Percentiles rank a stretch among this genome's conserved stretches.
Evolutionary conservation across 768 basidiomycete species (phyloP).

Genomic region (Russula vinacea): DNA sequence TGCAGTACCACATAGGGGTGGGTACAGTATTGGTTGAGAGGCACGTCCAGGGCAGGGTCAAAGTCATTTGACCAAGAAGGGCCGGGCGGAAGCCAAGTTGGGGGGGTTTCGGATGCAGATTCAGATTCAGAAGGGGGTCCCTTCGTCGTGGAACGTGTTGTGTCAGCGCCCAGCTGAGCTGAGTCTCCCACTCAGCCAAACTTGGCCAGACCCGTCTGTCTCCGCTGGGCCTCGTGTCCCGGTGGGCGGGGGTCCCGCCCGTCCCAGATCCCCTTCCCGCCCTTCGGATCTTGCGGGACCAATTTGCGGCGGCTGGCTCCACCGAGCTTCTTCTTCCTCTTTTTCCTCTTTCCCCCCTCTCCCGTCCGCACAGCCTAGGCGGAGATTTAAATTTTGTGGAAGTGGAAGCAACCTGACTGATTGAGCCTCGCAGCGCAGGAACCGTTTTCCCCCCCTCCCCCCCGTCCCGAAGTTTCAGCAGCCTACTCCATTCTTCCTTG

Average conservation of each 20-base stretch:
- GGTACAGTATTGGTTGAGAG: not conserved
- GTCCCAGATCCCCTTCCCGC: not conserved
- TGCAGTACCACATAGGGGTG: not conserved
- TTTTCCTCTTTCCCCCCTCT: too few species aligned
- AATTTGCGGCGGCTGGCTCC: not conserved
- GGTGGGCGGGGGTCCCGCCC: not conserved
- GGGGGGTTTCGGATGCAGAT: too few species aligned
- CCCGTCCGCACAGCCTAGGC: not conserved
- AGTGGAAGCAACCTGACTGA: too few species aligned
- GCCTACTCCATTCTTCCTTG: too few species aligned
- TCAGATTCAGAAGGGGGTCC: too few species aligned
- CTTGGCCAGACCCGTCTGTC: too few species aligned
- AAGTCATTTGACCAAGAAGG: slow-evolving; percentile 19
- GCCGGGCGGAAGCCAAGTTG: not conserved
- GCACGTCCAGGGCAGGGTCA: not conserved
- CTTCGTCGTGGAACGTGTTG: slow-evolving; percentile 16
- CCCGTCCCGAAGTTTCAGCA: too few species aligned
- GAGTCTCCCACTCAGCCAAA: not conserved
- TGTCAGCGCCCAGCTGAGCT: slow-evolving; percentile 9
- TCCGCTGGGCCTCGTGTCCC: too few species aligned
- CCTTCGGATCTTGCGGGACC: slow-evolving; percentile 15
- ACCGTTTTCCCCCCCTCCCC: too few species aligned
- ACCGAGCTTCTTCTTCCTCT: not conserved
- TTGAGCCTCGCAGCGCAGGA: too few species aligned
- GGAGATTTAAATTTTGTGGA: not conserved